Conservation (phyloP, 305 asterid species). For the Stenogyne calaminthoides region DNA sequence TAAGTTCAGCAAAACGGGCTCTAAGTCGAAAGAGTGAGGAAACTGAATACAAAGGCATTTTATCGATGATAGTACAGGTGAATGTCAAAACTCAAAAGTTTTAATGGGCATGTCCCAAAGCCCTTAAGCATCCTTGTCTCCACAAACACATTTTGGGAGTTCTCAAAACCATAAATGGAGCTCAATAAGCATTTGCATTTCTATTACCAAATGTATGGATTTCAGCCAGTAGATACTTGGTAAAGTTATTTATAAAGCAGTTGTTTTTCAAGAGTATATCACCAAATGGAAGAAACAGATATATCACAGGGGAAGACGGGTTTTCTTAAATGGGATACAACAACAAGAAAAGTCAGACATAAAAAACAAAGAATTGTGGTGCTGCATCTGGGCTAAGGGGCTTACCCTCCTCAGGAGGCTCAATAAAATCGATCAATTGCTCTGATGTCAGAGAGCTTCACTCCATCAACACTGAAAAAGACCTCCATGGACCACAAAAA, state of each 20-base stretch:
- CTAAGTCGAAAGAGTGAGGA: neutral
- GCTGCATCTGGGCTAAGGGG: slow-evolving; percentile 1
- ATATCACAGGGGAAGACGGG: neutral
- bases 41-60: neutral
- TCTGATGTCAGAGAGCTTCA: slow-evolving; percentile 85
- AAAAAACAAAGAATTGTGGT: slow-evolving; percentile 14
- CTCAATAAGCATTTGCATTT: slow-evolving; percentile 17
- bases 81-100: neutral
- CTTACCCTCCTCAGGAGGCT: slow-evolving; percentile 99
- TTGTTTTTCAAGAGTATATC: slow-evolving; percentile 5
- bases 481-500: slow-evolving; percentile 98
- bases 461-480: slow-evolving; percentile 98
- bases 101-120: slow-evolving; percentile 2
- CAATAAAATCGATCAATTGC: slow-evolving; percentile 91
- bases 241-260: neutral
- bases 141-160: neutral
- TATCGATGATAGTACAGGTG: neutral
- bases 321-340: neutral
- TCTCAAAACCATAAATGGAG: neutral
- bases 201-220: neutral
- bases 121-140: neutral
- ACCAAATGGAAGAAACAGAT: slow-evolving; percentile 12
- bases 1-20: too few relatives aligned
- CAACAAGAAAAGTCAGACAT: slow-evolving; percentile 18
- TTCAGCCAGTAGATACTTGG: neutral